A percentile compares a stretch with the other conserved stretches of the same genome.
phyloP scores from a whole-genome alignment of 1,284 basidiomycete species.

The Trametes sp. region DNA sequence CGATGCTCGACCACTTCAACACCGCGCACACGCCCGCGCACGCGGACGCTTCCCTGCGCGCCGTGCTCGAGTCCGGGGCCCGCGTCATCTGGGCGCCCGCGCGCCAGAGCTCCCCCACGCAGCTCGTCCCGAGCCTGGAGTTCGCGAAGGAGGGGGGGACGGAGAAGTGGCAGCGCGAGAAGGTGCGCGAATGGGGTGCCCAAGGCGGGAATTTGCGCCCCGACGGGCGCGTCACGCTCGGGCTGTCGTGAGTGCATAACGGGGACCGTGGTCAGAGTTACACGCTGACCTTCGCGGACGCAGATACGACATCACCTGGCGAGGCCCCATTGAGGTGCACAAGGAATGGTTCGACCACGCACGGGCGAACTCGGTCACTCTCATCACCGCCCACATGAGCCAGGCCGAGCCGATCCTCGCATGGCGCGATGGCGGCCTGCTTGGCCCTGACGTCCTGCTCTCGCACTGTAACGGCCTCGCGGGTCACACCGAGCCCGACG shows the following conservation, averaged over 20 bases:
- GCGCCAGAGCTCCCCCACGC: slow-evolving; percentile 38
- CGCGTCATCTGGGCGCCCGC: slow-evolving; percentile 42
- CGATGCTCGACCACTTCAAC: slow-evolving; percentile 45
- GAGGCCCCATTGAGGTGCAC: slow-evolving; percentile 33
- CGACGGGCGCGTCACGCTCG: slow-evolving; percentile 44
- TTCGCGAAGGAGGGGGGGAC: slow-evolving; percentile 38
- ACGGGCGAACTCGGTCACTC: slow-evolving; percentile 33
- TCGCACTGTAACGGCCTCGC: slow-evolving; percentile 44
- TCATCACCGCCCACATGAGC: slow-evolving; percentile 41
- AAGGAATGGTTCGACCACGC: slow-evolving; percentile 35
- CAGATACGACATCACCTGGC: slow-evolving; percentile 37
- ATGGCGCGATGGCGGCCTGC: slow-evolving; percentile 38
- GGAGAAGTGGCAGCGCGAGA: slow-evolving; percentile 41
- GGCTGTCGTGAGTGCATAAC: slow-evolving; percentile 36
- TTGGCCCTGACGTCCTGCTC: slow-evolving; percentile 44
- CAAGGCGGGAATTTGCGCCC: slow-evolving; percentile 38
- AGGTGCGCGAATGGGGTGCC: slow-evolving; percentile 37
- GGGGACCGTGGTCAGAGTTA: neutral
- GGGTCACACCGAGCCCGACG: slow-evolving; percentile 37
- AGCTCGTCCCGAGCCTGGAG: slow-evolving; percentile 33
- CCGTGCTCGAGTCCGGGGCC: slow-evolving; percentile 42
- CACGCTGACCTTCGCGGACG: neutral
- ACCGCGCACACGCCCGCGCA: slow-evolving; percentile 39
- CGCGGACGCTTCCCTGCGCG: slow-evolving; percentile 38
- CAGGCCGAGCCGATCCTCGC: slow-evolving; percentile 36